Conservation (phyloP, 306 rosid genomes). For the Fagus crenata region DNA sequence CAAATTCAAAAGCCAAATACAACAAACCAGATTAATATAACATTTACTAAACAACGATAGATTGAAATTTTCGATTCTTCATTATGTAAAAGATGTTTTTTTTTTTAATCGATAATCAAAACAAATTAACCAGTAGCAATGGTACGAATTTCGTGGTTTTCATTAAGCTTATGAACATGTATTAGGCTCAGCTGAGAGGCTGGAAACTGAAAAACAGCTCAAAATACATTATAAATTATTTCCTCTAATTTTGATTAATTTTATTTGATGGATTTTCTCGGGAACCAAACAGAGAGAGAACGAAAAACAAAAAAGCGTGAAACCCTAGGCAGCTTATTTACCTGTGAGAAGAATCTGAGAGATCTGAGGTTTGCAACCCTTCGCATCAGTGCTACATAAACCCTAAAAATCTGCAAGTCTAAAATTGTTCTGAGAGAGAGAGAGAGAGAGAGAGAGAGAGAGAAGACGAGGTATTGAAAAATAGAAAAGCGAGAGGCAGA, state of each 20-base stretch:
- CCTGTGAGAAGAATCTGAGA: background rate
- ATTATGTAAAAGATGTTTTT: background rate
- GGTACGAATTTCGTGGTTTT: background rate
- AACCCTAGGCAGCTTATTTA: conserved; percentile 5
- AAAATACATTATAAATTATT: background rate
- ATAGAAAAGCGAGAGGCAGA: background rate
- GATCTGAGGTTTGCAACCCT: background rate
- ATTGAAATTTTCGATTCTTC: background rate
- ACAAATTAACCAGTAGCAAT: background rate
- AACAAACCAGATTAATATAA: background rate
- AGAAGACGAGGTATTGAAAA: background rate
- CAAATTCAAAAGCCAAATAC: background rate
- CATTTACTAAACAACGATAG: background rate
- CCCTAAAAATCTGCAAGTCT: background rate
- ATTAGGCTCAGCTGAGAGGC: background rate
- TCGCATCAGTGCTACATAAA: background rate
- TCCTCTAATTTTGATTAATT: background rate
- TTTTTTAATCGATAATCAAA: background rate
- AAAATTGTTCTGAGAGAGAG: background rate
- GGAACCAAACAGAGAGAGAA: background rate
- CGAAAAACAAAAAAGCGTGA: background rate
- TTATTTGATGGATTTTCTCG: background rate
- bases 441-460: background rate
- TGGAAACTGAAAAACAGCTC: background rate
- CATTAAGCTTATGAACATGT: background rate